Conservation (phyloP, 1,284 basidiomycete genomes). For the Gastroboletus turbinatus region DNA sequence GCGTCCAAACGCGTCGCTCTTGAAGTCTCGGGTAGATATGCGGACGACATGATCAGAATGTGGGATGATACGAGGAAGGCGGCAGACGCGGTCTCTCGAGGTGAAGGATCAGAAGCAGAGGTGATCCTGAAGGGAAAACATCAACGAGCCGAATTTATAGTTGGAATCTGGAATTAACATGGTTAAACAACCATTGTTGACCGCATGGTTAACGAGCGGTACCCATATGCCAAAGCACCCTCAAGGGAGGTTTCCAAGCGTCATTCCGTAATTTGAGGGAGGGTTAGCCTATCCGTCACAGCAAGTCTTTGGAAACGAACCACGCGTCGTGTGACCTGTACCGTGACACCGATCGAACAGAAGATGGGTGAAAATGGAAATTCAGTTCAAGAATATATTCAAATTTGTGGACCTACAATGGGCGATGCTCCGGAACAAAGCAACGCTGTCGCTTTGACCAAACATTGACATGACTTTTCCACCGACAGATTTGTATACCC, state of each 20-base stretch:
- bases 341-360: background rate
- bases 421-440: slow-evolving; percentile 4
- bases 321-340: background rate
- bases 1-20: background rate
- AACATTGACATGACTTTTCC: background rate
- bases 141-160: background rate
- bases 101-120: background rate
- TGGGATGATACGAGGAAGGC: background rate
- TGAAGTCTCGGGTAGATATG: background rate
- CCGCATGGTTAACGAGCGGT: background rate
- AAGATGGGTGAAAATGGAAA: background rate
- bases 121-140: background rate
- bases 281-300: background rate
- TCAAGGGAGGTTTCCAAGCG: background rate
- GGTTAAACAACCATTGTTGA: background rate
- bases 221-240: slow-evolving; percentile 1
- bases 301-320: background rate
- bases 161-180: background rate
- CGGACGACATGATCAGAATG: background rate
- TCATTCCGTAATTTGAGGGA: background rate
- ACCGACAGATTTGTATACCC: background rate
- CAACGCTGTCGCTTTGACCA: slow-evolving; percentile 3
- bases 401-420: slow-evolving; percentile 1
- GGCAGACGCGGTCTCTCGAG: too few species aligned
- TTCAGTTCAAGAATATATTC: background rate